Conservation (phyloP, 148 eudicot species). For the Vaccinium darrowii region DNA sequence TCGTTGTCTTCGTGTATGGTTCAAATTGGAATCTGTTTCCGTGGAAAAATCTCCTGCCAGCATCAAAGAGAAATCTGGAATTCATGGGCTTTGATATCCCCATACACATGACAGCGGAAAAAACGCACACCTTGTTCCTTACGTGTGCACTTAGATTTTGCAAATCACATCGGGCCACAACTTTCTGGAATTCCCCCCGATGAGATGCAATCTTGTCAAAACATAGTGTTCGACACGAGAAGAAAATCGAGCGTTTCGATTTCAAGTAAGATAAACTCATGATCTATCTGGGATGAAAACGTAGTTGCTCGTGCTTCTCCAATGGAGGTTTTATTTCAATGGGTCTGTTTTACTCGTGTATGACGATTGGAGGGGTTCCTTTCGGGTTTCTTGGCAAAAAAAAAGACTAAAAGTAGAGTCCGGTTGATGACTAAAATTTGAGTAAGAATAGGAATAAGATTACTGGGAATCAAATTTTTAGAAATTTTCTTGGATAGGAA, state of each 20-base stretch:
- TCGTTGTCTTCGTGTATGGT: background rate
- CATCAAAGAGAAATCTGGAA: background rate
- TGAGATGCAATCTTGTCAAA: background rate
- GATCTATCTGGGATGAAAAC: background rate
- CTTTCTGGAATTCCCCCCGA: background rate
- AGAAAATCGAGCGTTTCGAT: background rate
- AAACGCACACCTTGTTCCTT: background rate
- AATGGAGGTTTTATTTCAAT: background rate
- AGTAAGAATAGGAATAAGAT: no score
- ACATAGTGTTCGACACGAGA: background rate
- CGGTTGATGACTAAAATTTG: no score
- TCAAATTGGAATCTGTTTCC: background rate
- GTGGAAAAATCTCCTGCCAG: background rate
- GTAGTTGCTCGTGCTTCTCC: no score
- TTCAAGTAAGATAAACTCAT: background rate
- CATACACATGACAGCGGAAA: background rate
- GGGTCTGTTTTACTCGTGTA: background rate
- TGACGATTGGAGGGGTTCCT: background rate
- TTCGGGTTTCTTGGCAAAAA: background rate
- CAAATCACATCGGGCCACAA: background rate
- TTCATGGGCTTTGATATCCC: background rate
- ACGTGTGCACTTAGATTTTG: background rate
- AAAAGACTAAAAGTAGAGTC: no score
- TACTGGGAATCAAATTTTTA: no score
- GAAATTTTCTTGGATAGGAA: no score